Base-by-base conservation (phyloP, 1,284 basidiomycete species). In the Hymenochaete sp. region DNA sequence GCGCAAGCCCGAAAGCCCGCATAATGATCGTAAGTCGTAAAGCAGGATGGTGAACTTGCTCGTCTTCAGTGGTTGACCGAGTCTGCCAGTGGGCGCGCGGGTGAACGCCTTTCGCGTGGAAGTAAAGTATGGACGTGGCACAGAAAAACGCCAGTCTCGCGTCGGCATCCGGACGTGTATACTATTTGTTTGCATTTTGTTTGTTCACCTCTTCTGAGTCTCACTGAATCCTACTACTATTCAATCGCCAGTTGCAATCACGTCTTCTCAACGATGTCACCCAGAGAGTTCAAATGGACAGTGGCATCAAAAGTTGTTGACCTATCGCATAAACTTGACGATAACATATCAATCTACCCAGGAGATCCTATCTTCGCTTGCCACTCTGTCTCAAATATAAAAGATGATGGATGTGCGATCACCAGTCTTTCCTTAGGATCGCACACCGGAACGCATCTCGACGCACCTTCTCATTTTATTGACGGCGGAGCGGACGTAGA, bases 391-490 rank as follows among this genome's bases (percentile, higher is more conserved):
- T 52, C 65, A 16, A 65, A 66, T 1, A 57, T 75, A 44, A 42
- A 56, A 8, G 58, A 62, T 44, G 67, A 79, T 41, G 77, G 75
- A 24, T 72, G 67, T 56, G 70, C 65, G 36, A 70, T 80, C 2
- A 68, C 70, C 44, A 54, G 59, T 2, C 57, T 82, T 25, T 62
- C 69, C 14, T 54, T 79, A 27, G 72, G 76, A 11, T 72, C 78
- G 1, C 79, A 82, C 53, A 67, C 65, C 0, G 82, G 82, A 19
- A 85, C 82, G 0, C 83, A 86, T 59, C 66, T 85, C 57, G 82
- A 86, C 53, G 79, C 81, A 0, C 83, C 83, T 0, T 80, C 71
- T 32, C 82, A 86, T 55, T 83, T 82, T 61, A 59, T 79, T 56
- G 59, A 63, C 3, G 58, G 67, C 22, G 78, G 77, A 4, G 61